A percentile compares a stretch with the other conserved stretches of the same genome.
Conservation (phyloP, 208 protist genomes). For the Polymyxa betae region DNA sequence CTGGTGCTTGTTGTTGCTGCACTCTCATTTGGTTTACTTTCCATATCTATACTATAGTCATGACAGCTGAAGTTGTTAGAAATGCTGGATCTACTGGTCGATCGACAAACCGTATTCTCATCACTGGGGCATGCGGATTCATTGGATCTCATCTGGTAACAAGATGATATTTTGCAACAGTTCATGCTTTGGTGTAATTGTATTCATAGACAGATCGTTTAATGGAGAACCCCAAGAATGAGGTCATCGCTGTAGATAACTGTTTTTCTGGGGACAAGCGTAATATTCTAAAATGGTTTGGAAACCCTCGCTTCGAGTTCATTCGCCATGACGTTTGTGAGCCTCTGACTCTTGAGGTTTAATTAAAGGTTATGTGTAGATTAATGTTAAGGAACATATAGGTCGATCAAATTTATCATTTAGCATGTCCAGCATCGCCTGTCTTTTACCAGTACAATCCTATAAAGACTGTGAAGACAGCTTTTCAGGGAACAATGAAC, state of each 20-base stretch:
- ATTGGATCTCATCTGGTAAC: constrained; percentile 86
- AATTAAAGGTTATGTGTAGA: neutral
- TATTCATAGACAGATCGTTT: constrained; percentile 75
- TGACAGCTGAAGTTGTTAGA: too few relatives aligned
- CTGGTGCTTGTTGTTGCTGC: too few relatives aligned
- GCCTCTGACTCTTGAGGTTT: constrained; percentile 54
- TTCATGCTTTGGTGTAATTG: neutral
- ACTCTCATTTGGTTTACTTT: too few relatives aligned
- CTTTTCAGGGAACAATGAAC: constrained; percentile 83
- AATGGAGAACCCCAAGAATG: constrained; percentile 68
- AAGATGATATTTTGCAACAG: neutral
- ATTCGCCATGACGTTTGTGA: constrained; percentile 77
- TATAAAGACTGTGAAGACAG: constrained; percentile 88
- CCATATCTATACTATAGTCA: too few relatives aligned
- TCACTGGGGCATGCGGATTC: constrained; percentile 91
- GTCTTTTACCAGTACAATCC: constrained; percentile 85
- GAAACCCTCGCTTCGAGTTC: constrained; percentile 81
- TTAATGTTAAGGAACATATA: constrained; percentile 56
- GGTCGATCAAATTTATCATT: constrained; percentile 87
- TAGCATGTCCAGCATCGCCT: constrained; percentile 89
- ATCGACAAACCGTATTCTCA: constrained; percentile 56
- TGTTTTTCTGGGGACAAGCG: constrained; percentile 80
- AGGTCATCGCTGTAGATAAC: constrained; percentile 82
- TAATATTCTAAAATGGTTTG: constrained; percentile 77
- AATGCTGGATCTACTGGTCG: constrained; percentile 43